These are phyloP conservation scores for Oleoguttula mirabilis DNA, from an alignment of 495 filamentous ascomycete species.

Conservation along the genomic window DNA sequence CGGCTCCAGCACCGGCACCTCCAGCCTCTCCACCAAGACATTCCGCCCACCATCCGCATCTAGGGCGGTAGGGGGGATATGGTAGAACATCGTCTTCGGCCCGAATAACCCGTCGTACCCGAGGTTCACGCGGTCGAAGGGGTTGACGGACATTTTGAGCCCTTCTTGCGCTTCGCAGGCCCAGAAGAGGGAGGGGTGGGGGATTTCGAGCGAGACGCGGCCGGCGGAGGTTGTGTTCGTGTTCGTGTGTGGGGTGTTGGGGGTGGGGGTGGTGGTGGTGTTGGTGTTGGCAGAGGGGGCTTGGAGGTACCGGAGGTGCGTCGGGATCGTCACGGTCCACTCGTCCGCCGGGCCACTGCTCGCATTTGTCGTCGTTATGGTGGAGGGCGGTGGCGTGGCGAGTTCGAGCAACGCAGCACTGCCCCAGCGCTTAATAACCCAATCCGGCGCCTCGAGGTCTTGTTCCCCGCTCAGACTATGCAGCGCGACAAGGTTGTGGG, in stretches of 20 bases:
- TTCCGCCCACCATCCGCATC: conserved; percentile 15
- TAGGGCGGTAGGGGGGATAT: conserved; percentile 52
- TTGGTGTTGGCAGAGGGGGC: conserved; percentile 32
- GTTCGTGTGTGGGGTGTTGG: too few species aligned
- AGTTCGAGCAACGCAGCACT: conserved; percentile 68
- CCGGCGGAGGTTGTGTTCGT: conserved; percentile 17
- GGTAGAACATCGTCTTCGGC: conserved; percentile 72
- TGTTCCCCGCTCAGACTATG: conserved; percentile 63
- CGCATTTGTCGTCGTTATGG: conserved; percentile 11
- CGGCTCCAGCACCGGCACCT: conserved; percentile 66
- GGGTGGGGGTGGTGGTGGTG: conserved; percentile 11
- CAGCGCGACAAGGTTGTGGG: conserved; percentile 60
- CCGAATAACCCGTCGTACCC: conserved; percentile 84
- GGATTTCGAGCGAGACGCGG: conserved; percentile 37
- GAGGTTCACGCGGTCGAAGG: conserved; percentile 72
- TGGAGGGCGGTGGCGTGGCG: conserved; percentile 34
- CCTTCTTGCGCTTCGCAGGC: conserved; percentile 66
- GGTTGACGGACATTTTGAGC: conserved; percentile 61
- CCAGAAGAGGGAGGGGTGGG: conserved; percentile 84
- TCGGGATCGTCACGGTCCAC: conserved; percentile 68
- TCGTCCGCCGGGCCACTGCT: conserved; percentile 7
- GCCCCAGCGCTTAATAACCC: conserved; percentile 67
- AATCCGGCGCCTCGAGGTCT: conserved; percentile 87
- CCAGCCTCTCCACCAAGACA: conserved; percentile 45
- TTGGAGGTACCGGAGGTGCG: conserved; percentile 83